Percentiles rank a stretch among this genome's conserved stretches.
These are phyloP conservation scores for Pythium phragmitis DNA, from an alignment of 352 stramenopile species.

Conservation along the genomic window DNA sequence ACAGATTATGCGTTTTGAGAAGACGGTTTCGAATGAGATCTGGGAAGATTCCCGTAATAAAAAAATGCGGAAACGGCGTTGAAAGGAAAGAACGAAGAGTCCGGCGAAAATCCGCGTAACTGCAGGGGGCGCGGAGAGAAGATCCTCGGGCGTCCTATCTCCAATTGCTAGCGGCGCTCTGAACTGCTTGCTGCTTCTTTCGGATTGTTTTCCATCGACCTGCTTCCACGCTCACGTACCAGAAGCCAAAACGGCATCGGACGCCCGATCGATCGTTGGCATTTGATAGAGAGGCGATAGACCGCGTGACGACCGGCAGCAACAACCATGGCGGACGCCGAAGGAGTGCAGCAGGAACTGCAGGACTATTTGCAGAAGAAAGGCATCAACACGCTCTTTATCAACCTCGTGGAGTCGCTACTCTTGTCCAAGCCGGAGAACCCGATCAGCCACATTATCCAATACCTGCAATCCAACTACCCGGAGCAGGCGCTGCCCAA, in stretches of 20 bases:
- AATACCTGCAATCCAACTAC: conserved; percentile 89
- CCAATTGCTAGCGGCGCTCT: background rate
- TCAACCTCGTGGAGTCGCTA: conserved; percentile 91
- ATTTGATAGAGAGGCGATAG: background rate
- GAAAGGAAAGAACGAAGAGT: conserved; percentile 27
- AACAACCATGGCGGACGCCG: conserved; percentile 71
- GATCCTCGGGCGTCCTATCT: conserved; percentile 11
- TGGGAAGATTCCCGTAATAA: conserved; percentile 22
- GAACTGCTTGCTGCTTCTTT: background rate
- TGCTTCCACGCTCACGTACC: background rate
- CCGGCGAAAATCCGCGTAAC: conserved; percentile 29
- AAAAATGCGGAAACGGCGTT: conserved; percentile 29
- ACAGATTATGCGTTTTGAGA: conserved; percentile 1
- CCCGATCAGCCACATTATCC: conserved; percentile 86
- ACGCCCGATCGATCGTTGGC: background rate
- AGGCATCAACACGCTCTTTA: conserved; percentile 91
- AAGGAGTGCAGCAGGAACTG: conserved; percentile 89
- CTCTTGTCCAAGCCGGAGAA: conserved; percentile 89
- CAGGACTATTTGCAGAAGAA: conserved; percentile 92
- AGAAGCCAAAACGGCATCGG: conserved; percentile 6
- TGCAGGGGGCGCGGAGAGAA: conserved; percentile 17
- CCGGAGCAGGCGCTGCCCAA: conserved; percentile 69
- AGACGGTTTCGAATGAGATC: conserved; percentile 13
- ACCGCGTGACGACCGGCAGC: background rate
- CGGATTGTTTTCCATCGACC: conserved; percentile 26